Evolutionary conservation across 1,284 basidiomycete genomes (phyloP).

Genomic region (Puccinia triticina): DNA sequence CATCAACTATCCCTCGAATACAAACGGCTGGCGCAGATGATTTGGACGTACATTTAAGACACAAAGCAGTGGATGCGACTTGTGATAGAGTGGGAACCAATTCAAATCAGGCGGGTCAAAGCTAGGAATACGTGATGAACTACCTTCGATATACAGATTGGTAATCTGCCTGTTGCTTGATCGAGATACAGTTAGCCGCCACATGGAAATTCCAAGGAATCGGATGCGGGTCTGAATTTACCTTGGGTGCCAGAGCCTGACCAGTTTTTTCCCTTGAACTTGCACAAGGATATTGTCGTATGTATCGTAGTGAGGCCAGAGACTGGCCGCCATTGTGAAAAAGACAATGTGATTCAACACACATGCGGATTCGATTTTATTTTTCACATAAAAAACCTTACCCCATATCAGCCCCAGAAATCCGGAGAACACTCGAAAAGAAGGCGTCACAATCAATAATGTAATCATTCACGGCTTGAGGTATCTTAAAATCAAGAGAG

Average conservation of each 20-base stretch:
- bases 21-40: too few relatives aligned
- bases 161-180: slow-evolving; percentile 24
- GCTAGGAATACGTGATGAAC: slow-evolving; percentile 45
- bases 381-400: not conserved
- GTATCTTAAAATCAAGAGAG: slow-evolving; percentile 40
- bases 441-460: slow-evolving; percentile 3
- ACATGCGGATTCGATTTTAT: not conserved
- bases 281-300: slow-evolving; percentile 51
- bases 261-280: slow-evolving; percentile 39
- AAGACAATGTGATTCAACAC: not conserved
- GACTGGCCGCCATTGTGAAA: slow-evolving; percentile 3
- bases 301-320: slow-evolving; percentile 51
- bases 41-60: slow-evolving; percentile 41
- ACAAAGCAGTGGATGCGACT: slow-evolving; percentile 36
- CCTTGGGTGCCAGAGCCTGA: slow-evolving; percentile 51
- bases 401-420: slow-evolving; percentile 51
- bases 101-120: slow-evolving; percentile 45
- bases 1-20: not conserved
- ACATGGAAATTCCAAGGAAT: not conserved
- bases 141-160: slow-evolving; percentile 48
- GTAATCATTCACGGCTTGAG: slow-evolving; percentile 20
- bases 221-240: not conserved
- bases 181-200: not conserved
- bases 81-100: slow-evolving; percentile 46
- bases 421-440: slow-evolving; percentile 48